phyloP scores from a whole-genome alignment of 768 basidiomycete species.

The Mycena haematopus region DNA sequence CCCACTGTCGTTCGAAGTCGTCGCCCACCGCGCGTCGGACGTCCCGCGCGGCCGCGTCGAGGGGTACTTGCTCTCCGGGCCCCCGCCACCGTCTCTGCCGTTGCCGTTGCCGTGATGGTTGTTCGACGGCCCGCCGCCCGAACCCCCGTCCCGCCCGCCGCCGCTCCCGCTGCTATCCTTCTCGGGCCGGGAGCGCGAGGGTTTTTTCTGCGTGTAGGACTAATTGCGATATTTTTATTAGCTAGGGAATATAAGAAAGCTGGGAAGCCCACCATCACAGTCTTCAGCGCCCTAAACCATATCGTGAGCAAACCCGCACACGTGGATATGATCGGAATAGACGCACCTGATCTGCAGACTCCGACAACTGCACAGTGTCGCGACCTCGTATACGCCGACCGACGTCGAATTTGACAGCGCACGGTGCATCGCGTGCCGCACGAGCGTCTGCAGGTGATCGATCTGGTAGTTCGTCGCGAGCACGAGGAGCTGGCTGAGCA shows the following conservation, averaged over 20 bases:
- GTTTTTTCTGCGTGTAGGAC: slow-evolving; percentile 83
- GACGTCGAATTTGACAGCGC: slow-evolving; percentile 83
- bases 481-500: slow-evolving; percentile 85
- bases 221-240: slow-evolving; percentile 34
- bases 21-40: slow-evolving; percentile 68
- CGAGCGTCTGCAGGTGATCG: slow-evolving; percentile 73
- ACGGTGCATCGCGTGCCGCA: slow-evolving; percentile 95
- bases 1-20: slow-evolving; percentile 34
- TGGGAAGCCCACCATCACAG: slow-evolving; percentile 71
- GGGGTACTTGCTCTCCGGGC: slow-evolving; percentile 38
- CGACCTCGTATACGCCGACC: slow-evolving; percentile 94
- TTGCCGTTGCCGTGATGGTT: not conserved
- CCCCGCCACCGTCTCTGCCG: slow-evolving; percentile 27
- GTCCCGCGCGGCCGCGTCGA: slow-evolving; percentile 66
- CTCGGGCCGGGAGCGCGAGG: slow-evolving; percentile 61
- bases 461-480: slow-evolving; percentile 86
- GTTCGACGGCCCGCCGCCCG: slow-evolving; percentile 34
- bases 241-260: not conserved
- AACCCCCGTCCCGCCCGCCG: slow-evolving; percentile 38
- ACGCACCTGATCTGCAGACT: slow-evolving; percentile 72
- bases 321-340: too few species aligned
- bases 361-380: slow-evolving; percentile 87
- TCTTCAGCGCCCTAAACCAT: slow-evolving; percentile 64
- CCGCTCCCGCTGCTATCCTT: slow-evolving; percentile 48
- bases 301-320: too few species aligned